Base-by-base conservation (phyloP, 2,329 filamentous ascomycete species). In the Phialophora verrucosa region DNA sequence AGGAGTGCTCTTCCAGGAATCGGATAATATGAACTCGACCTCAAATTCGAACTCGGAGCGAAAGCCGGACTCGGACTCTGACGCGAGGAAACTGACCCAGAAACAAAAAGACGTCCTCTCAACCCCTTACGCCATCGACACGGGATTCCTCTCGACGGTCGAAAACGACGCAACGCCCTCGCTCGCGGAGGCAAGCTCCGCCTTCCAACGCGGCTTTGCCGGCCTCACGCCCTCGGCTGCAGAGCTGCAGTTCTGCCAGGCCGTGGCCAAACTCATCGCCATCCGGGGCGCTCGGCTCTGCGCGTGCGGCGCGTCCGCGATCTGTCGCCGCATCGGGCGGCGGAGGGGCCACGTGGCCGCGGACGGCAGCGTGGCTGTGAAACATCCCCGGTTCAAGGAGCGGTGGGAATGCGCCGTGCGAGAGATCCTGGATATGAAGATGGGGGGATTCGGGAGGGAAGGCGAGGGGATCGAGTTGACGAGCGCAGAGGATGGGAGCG, bases 261-360 rank as follows among this genome's bases (percentile, higher is more conserved):
- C 91, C 69, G 87, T 96, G 27, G 91, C 94, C 17, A 93, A 98
- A 81, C 85, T 99, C 58, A 97, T 99, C 71, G 95, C 94, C 63
- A 97, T 93, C 31, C 92, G 95, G 69, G 92, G 93, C 38, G 95
- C 95, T 53, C 91, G 95, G 69, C 87, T 99, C 62, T 97, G 93
- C 17, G 90, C 93, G 38, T 98, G 95, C 76, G 95, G 95, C 81
- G 92, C 98, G 62, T 93, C 94, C 12, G 95, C 94, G 64, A 97
- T 99, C 75, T 93, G 91, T 85, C 96, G 90, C 82, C 97, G 98
- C 88, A 97, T 97, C 86, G 86, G 87, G 71, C 93, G 93, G 79
- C 81, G 90, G 75, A 85, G 87, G 35, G 96, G 92, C 82, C 94
- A 98, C 79, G 95, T 98, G 51, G 95, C 95, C 74, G 95, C 95